Conservation (phyloP, 2,329 filamentous ascomycete genomes). For the Colletotrichum sp. region DNA sequence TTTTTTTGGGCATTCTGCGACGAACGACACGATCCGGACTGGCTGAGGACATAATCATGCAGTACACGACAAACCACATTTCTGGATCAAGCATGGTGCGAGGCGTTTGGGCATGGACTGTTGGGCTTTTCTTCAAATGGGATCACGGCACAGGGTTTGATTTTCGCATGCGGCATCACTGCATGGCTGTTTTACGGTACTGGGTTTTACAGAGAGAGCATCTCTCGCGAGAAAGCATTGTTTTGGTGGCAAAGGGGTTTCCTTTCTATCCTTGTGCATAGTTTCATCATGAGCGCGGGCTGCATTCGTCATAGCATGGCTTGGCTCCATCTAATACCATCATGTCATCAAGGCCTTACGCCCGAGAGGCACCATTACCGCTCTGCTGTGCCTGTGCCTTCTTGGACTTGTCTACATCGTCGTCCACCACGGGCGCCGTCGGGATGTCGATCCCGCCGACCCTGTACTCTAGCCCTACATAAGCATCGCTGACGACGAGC, state of each 20-base stretch:
- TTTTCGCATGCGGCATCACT: not conserved
- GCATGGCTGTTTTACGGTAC: not conserved
- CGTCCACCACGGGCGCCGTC: constrained; percentile 50
- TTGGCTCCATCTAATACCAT: not conserved
- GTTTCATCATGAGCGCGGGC: not conserved
- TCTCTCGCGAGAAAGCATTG: constrained; percentile 8
- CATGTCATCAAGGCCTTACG: not conserved
- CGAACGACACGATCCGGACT: not conserved
- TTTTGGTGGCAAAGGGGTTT: not conserved
- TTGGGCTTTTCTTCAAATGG: not conserved
- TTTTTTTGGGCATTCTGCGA: not conserved
- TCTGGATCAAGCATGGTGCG: not conserved
- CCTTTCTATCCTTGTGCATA: not conserved
- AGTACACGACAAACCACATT: not conserved
- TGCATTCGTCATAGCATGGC: not conserved
- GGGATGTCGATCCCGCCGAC: constrained; percentile 58
- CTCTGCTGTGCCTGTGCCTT: constrained; percentile 29
- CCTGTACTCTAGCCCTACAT: constrained; percentile 73
- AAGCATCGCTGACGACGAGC: constrained; percentile 83
- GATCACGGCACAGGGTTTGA: not conserved
- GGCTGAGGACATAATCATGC: not conserved
- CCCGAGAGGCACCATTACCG: not conserved
- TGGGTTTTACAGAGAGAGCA: not conserved
- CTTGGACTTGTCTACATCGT: constrained; percentile 50
- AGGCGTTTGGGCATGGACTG: not conserved